These are phyloP conservation scores for Salvia sclarea DNA, from an alignment of 305 asterid species.

Conservation along the genomic window DNA sequence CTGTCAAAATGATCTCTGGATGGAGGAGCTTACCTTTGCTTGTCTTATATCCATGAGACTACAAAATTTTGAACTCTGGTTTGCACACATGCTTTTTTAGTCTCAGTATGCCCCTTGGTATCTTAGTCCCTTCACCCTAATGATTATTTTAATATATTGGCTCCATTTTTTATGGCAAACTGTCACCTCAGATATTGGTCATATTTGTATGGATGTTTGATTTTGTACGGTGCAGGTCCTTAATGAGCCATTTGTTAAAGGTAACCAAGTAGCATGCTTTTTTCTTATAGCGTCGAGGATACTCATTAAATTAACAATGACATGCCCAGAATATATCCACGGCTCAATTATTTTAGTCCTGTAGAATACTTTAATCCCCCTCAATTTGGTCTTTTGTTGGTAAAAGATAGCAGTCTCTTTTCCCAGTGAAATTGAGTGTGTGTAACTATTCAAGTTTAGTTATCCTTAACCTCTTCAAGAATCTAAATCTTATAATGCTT, in stretches of 20 bases:
- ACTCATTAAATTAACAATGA: slow-evolving; percentile 2
- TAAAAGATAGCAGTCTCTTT: not conserved
- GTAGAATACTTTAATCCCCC: not conserved
- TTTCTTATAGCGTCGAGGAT: slow-evolving; percentile 18
- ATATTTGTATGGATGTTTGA: slow-evolving; percentile 16
- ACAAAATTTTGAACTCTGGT: slow-evolving; percentile 27
- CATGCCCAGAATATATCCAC: not conserved
- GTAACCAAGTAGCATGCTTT: slow-evolving; percentile 28
- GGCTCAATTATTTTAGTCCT: not conserved
- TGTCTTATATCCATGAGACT: slow-evolving; percentile 35
- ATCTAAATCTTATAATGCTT: not conserved
- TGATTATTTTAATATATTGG: slow-evolving; percentile 5
- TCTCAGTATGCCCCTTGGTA: slow-evolving; percentile 23
- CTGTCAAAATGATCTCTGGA: slow-evolving; percentile 34
- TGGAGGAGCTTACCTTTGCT: slow-evolving; percentile 39
- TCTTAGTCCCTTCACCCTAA: slow-evolving; percentile 6
- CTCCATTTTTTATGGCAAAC: slow-evolving; percentile 1
- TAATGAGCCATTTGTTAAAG: slow-evolving; percentile 23
- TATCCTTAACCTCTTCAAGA: not conserved
- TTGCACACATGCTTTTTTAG: slow-evolving; percentile 29
- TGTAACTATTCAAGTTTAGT: not conserved
- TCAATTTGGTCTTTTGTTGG: not conserved
- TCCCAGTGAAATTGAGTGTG: not conserved
- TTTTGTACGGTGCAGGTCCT: slow-evolving; percentile 41
- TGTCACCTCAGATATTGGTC: not conserved